Evolutionary conservation across 768 basidiomycete species (phyloP).

Genomic region (Leccinum imitatum): DNA sequence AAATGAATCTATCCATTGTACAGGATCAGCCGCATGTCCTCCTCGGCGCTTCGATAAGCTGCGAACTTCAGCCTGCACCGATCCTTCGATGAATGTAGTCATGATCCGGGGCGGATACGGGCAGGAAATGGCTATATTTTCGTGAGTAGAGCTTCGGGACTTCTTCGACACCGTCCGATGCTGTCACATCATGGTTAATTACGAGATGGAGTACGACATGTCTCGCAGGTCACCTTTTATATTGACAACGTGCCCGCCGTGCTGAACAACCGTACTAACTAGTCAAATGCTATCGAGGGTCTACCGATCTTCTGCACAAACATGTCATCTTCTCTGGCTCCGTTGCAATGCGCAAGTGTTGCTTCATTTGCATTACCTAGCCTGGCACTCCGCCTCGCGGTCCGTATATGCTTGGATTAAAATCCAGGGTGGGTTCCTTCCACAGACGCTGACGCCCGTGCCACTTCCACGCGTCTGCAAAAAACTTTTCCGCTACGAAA

Average conservation of each 20-base stretch:
- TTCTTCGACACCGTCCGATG: neutral
- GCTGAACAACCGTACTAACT: neutral
- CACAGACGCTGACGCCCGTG: neutral
- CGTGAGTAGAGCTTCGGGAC: neutral
- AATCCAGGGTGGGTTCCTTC: neutral
- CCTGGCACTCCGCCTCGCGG: neutral
- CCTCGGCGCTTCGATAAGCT: neutral
- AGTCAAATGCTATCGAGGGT: neutral
- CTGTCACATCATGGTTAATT: neutral
- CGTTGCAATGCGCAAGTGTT: neutral
- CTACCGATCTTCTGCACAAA: neutral
- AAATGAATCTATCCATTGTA: neutral
- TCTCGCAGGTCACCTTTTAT: neutral
- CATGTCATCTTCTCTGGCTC: neutral
- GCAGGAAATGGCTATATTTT: neutral
- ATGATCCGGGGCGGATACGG: neutral
- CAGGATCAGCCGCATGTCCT: neutral
- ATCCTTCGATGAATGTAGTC: neutral
- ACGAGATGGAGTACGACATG: neutral
- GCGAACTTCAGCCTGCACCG: neutral
- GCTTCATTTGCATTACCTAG: neutral
- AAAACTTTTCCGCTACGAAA: neutral
- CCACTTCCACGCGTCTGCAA: neutral
- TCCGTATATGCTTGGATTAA: neutral
- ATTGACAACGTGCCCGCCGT: neutral